A percentile compares a stretch with the other conserved stretches of the same genome.
These are phyloP conservation scores for Tetraselmis striata DNA, from an alignment of 139 green algal genomes.

Conservation along the genomic window DNA sequence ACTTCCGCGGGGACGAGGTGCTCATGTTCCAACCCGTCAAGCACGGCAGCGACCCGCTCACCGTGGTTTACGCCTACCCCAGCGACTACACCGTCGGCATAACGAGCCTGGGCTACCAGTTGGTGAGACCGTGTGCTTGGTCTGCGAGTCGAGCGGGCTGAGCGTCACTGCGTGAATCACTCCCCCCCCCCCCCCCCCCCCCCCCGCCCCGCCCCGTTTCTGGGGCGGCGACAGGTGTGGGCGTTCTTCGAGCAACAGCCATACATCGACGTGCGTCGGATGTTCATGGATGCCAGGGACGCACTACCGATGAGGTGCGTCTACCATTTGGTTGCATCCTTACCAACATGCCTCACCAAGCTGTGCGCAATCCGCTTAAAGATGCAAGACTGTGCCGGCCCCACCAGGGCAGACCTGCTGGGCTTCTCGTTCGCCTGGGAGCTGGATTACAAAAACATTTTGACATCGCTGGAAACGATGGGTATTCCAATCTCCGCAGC, in stretches of 20 bases:
- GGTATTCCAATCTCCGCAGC: slow-evolving; percentile 21
- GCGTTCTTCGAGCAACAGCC: slow-evolving; percentile 27
- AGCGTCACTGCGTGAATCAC: background rate
- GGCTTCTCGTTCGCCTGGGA: slow-evolving; percentile 54
- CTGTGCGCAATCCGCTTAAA: too few relatives aligned
- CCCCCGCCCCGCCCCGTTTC: background rate
- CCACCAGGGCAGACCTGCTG: slow-evolving; percentile 19
- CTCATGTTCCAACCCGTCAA: slow-evolving; percentile 25
- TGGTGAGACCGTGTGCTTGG: slow-evolving; percentile 9
- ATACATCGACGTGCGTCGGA: slow-evolving; percentile 17
- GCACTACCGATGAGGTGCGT: slow-evolving; percentile 13
- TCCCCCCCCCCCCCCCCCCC: too few relatives aligned
- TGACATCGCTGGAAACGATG: slow-evolving; percentile 32
- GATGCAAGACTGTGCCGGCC: too few relatives aligned
- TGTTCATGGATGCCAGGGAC: slow-evolving; percentile 46
- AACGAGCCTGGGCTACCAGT: slow-evolving; percentile 45
- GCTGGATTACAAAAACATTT: slow-evolving; percentile 44
- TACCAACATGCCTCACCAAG: too few relatives aligned
- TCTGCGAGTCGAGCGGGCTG: background rate
- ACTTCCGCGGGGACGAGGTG: slow-evolving; percentile 15
- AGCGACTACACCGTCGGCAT: slow-evolving; percentile 51
- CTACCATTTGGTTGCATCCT: too few relatives aligned
- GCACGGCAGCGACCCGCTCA: background rate
- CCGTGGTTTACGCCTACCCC: slow-evolving; percentile 46
- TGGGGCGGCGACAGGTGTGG: slow-evolving; percentile 31